phyloP scores from a whole-genome alignment of 2,329 filamentous ascomycete species.

The Clarireedia hainanense region DNA sequence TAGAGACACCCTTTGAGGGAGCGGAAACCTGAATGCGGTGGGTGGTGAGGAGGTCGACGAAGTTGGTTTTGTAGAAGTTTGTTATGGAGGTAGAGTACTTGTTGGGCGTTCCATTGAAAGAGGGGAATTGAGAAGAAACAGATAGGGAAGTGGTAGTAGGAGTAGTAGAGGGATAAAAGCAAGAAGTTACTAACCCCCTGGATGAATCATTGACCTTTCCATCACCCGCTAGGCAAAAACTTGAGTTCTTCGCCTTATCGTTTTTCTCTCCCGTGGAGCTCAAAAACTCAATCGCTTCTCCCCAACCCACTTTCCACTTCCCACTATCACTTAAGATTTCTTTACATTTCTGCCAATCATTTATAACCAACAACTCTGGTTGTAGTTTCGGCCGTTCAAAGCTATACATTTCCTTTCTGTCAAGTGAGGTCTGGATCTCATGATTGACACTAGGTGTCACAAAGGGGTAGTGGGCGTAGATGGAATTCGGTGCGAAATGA shows the following conservation, averaged over 20 bases:
- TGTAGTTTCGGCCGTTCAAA: constrained; percentile 22
- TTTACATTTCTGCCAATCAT: neutral
- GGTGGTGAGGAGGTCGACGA: neutral
- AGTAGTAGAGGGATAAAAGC: too few relatives aligned
- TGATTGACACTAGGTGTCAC: constrained; percentile 62
- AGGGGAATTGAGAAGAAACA: too few relatives aligned
- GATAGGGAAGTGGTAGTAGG: too few relatives aligned
- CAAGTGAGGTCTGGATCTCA: constrained; percentile 59
- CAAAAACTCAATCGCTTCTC: neutral
- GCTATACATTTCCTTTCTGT: constrained; percentile 18
- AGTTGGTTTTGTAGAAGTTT: neutral
- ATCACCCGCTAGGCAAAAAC: too few relatives aligned
- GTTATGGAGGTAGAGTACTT: neutral
- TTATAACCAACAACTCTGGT: neutral
- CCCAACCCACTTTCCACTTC: constrained; percentile 1
- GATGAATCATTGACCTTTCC: too few relatives aligned
- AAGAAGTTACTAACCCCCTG: too few relatives aligned
- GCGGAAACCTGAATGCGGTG: neutral
- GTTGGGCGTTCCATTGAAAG: too few relatives aligned
- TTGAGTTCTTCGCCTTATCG: too few relatives aligned
- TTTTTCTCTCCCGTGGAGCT: neutral
- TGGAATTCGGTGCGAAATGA: constrained; percentile 66
- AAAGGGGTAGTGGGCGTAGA: constrained; percentile 59
- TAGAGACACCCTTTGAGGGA: neutral
- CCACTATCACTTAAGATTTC: constrained; percentile 16